Conservation (phyloP, 768 basidiomycete genomes). For the Lentinula raphanica region DNA sequence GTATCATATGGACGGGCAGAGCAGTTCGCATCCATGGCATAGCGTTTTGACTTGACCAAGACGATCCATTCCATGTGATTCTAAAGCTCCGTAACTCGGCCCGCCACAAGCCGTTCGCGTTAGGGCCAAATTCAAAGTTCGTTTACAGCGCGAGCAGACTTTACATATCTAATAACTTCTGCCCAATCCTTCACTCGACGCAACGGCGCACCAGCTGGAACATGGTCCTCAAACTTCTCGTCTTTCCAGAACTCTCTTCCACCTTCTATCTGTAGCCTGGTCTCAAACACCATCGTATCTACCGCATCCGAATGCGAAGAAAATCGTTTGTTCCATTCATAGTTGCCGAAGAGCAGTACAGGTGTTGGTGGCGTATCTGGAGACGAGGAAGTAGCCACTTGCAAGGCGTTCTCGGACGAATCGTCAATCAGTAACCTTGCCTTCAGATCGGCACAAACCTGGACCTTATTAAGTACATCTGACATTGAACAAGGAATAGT, state of each 20-base stretch:
- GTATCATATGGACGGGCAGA: not conserved
- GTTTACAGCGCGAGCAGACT: slow-evolving; percentile 22
- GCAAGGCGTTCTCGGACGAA: slow-evolving; percentile 71
- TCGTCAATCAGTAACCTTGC: slow-evolving; percentile 75
- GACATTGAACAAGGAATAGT: not conserved
- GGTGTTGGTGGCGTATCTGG: slow-evolving; percentile 36
- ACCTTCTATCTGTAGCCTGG: slow-evolving; percentile 40
- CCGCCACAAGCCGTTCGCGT: not conserved
- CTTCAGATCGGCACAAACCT: slow-evolving; percentile 62
- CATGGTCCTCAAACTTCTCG: slow-evolving; percentile 27
- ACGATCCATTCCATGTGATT: slow-evolving; percentile 2
- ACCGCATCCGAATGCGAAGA: slow-evolving; percentile 38
- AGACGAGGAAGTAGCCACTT: slow-evolving; percentile 38
- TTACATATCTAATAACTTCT: slow-evolving; percentile 48
- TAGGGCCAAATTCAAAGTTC: slow-evolving; percentile 12
- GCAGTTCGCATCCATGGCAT: not conserved
- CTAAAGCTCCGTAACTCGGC: not conserved
- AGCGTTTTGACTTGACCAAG: not conserved
- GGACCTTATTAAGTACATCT: not conserved
- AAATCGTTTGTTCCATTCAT: slow-evolving; percentile 68
- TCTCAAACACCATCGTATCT: slow-evolving; percentile 52
- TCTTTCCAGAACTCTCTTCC: slow-evolving; percentile 54
- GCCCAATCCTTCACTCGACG: slow-evolving; percentile 60
- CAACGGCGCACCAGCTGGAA: slow-evolving; percentile 46
- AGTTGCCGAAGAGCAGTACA: slow-evolving; percentile 70